Evolutionary conservation across 192 early-diverging fungal species (phyloP).

Genomic region (Backusella australiensis): DNA sequence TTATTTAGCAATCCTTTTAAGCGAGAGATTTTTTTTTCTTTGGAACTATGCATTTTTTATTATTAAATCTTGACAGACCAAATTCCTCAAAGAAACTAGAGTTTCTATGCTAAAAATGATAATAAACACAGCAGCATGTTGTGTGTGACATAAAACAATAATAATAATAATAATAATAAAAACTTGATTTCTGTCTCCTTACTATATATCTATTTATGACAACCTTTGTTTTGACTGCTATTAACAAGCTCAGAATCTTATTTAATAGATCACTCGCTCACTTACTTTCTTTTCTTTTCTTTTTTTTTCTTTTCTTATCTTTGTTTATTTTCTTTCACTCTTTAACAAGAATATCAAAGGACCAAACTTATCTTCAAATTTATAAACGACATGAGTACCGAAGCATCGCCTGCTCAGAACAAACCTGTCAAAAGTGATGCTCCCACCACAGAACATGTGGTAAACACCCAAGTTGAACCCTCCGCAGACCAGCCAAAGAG

Average conservation of each 20-base stretch:
- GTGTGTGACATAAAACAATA: neutral
- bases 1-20: neutral
- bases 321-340: neutral
- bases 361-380: neutral
- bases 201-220: neutral
- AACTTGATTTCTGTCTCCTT: conserved; percentile 2
- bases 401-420: neutral
- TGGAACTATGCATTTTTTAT: neutral
- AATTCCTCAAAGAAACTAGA: neutral
- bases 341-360: neutral
- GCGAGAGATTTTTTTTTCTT: neutral
- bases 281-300: neutral
- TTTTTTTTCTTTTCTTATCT: neutral
- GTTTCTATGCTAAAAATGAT: neutral
- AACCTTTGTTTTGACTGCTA: neutral
- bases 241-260: neutral
- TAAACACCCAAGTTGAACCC: neutral
- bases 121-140: neutral
- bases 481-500: neutral
- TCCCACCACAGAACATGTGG: neutral
- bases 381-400: neutral
- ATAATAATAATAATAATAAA: neutral
- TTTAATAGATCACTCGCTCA: neutral
- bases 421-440: neutral
- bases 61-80: neutral